Conservation (phyloP, 2,329 filamentous ascomycete genomes). For the Onygena corvina region DNA sequence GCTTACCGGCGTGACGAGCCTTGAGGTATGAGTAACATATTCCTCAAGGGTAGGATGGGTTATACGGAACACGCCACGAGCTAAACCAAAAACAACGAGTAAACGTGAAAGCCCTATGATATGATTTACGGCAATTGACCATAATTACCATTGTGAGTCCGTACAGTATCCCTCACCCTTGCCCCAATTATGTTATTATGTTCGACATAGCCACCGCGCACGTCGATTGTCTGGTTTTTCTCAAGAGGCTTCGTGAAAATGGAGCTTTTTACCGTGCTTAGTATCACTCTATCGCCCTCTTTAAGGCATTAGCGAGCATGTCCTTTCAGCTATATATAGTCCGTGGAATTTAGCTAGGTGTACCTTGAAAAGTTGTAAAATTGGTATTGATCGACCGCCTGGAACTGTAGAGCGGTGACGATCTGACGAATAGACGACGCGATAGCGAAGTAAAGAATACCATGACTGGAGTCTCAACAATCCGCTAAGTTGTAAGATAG, state of each 20-base stretch:
- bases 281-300: conserved; percentile 36
- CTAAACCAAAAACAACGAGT: not conserved
- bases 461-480: not conserved
- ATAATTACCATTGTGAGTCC: conserved; percentile 38
- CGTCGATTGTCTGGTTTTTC: conserved; percentile 26
- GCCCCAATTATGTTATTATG: conserved; percentile 53
- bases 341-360: not conserved
- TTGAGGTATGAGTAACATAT: conserved; percentile 55
- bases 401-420: not conserved
- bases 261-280: conserved; percentile 28
- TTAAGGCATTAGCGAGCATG: not conserved
- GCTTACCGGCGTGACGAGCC: conserved; percentile 62
- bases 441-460: not conserved
- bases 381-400: conserved; percentile 26
- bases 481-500: not conserved
- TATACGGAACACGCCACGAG: conserved; percentile 37
- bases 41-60: conserved; percentile 58
- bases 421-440: not conserved
- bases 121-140: not conserved
- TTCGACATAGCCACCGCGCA: conserved; percentile 28
- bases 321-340: no score
- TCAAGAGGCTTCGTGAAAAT: conserved; percentile 34
- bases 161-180: conserved; percentile 46
- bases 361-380: conserved; percentile 30
- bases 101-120: not conserved